Conservation (phyloP, 495 filamentous ascomycete species). For the Penicillium daleae region DNA sequence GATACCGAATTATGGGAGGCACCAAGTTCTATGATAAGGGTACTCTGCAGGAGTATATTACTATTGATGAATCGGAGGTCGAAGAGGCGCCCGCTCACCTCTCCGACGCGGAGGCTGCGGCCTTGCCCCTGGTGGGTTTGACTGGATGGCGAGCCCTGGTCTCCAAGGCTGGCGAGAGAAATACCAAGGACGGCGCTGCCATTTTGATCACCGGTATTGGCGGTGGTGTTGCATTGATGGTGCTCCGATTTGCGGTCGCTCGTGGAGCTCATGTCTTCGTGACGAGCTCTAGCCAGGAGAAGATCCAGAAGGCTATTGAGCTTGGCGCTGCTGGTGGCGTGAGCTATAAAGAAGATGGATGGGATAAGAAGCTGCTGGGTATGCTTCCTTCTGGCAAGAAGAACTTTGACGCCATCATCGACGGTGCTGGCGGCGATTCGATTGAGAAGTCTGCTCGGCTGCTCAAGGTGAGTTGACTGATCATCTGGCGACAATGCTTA, state of each 20-base stretch:
- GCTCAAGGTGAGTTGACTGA: conserved; percentile 52
- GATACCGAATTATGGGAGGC: conserved; percentile 74
- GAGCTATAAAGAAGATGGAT: conserved; percentile 63
- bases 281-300: conserved; percentile 64
- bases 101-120: conserved; percentile 71
- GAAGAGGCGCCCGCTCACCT: conserved; percentile 76
- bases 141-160: conserved; percentile 88
- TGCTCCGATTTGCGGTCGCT: conserved; percentile 69
- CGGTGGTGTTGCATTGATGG: conserved; percentile 74
- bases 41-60: conserved; percentile 70
- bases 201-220: conserved; percentile 79
- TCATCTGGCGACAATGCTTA: neutral
- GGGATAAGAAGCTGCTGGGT: conserved; percentile 67
- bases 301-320: conserved; percentile 63
- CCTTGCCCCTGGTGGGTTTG: conserved; percentile 77
- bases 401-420: conserved; percentile 71
- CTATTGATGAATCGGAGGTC: conserved; percentile 70
- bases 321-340: conserved; percentile 74
- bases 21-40: conserved; percentile 65
- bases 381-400: conserved; percentile 58
- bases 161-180: conserved; percentile 63
- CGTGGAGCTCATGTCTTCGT: conserved; percentile 70
- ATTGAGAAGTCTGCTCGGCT: conserved; percentile 59
- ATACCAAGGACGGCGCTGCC: conserved; percentile 62
- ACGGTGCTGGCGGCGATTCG: conserved; percentile 79